These are phyloP conservation scores for Phytopythium ostracodes DNA, from an alignment of 352 stramenopile species.

Conservation along the genomic window DNA sequence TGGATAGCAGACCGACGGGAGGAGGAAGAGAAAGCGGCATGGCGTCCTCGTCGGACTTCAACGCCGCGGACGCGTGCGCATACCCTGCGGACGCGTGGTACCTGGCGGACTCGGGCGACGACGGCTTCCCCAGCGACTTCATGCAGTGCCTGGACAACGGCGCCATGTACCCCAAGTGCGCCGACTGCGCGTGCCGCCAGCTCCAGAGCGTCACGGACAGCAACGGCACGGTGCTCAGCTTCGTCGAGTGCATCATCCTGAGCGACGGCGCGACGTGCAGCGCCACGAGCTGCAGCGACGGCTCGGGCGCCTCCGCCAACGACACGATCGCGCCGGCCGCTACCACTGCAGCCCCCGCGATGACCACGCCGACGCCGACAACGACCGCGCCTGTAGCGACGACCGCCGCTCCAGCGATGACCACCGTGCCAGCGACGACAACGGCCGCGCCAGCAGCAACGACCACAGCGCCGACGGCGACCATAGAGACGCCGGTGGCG, in stretches of 20 bases:
- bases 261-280: conserved; percentile 18
- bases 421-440: background rate
- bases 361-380: background rate
- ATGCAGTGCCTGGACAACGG: conserved; percentile 17
- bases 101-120: conserved; percentile 26
- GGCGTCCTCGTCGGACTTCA: too few relatives aligned
- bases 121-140: conserved; percentile 21
- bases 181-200: conserved; percentile 25
- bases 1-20: too few relatives aligned
- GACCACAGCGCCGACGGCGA: background rate
- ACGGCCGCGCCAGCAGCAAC: background rate
- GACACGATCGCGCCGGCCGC: background rate
- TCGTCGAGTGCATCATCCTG: conserved; percentile 24
- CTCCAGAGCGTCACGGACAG: conserved; percentile 9
- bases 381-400: conserved; percentile 1
- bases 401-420: background rate
- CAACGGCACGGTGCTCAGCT: conserved; percentile 20
- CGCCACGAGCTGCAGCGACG: conserved; percentile 1
- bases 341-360: background rate
- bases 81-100: conserved; percentile 8
- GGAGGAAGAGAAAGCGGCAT: too few relatives aligned
- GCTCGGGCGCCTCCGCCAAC: background rate
- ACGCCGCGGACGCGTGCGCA: background rate
- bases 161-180: conserved; percentile 24
- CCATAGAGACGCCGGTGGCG: background rate